Evolutionary conservation across 371 early-diverging fungal genomes (phyloP).

Genomic region (Mycotypha africana): DNA sequence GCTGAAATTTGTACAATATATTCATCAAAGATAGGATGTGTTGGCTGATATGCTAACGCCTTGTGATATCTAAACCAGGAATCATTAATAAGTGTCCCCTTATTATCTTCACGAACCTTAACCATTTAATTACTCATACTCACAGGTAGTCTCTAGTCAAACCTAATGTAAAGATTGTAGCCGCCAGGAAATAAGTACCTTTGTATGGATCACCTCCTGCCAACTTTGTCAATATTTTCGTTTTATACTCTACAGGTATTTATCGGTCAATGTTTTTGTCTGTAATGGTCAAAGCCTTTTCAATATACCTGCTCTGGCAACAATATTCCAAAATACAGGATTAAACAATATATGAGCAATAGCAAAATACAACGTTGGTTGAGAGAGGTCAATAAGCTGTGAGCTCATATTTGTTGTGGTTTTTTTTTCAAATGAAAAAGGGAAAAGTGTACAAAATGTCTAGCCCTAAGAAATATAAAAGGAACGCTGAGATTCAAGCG

Average conservation of each 20-base stretch:
- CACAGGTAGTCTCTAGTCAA: constrained; percentile 79
- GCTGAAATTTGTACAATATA: constrained; percentile 44
- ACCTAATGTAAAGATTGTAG: constrained; percentile 78
- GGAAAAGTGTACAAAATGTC: background rate
- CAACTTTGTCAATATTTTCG: constrained; percentile 65
- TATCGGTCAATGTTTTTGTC: too few species aligned
- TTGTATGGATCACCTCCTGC: constrained; percentile 60
- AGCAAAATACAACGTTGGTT: constrained; percentile 64
- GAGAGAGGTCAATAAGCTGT: constrained; percentile 49
- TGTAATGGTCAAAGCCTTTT: too few species aligned
- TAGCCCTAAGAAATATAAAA: constrained; percentile 3
- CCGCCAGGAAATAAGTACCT: constrained; percentile 81
- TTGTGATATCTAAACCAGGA: constrained; percentile 46
- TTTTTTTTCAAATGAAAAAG: background rate
- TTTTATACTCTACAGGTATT: constrained; percentile 60
- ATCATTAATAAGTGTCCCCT: background rate
- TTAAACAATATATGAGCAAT: constrained; percentile 78
- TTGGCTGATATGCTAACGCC: constrained; percentile 70
- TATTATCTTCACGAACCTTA: background rate
- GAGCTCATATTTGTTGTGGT: constrained; percentile 8
- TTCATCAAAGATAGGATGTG: constrained; percentile 42
- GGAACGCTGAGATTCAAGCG: constrained; percentile 2
- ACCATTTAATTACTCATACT: constrained; percentile 9
- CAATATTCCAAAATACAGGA: constrained; percentile 89
- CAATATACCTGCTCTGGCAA: constrained; percentile 75